These are phyloP conservation scores for Xylona heveae DNA, from an alignment of 495 filamentous ascomycete species.

Conservation along the genomic window DNA sequence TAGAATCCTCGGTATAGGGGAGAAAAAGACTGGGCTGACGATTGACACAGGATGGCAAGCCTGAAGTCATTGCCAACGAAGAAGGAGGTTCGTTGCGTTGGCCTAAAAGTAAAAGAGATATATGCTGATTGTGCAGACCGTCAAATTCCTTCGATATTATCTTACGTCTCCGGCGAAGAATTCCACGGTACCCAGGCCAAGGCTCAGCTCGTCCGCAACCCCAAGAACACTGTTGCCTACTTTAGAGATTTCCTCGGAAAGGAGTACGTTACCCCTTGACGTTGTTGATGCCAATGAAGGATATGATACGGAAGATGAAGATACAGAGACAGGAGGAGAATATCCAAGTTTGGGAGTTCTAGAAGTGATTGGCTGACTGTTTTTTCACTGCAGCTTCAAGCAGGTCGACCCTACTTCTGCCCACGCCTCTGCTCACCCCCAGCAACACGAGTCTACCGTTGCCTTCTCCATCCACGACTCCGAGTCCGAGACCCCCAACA, in stretches of 20 bases:
- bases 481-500: constrained; percentile 40
- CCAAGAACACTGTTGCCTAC: constrained; percentile 79
- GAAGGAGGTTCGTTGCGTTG: constrained; percentile 55
- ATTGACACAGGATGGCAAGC: constrained; percentile 48
- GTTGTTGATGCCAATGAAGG: constrained; percentile 2
- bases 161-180: constrained; percentile 88
- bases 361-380: too few relatives aligned
- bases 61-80: constrained; percentile 96
- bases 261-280: constrained; percentile 31
- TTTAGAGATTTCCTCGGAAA: constrained; percentile 92
- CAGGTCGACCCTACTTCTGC: constrained; percentile 89
- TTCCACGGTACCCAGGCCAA: constrained; percentile 94
- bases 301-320: too few relatives aligned
- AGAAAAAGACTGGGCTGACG: too few relatives aligned
- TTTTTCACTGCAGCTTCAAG: constrained; percentile 39
- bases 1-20: too few relatives aligned
- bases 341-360: too few relatives aligned
- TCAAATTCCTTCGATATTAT: constrained; percentile 85
- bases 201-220: constrained; percentile 73
- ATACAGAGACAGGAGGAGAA: too few relatives aligned
- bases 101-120: constrained; percentile 2
- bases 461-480: constrained; percentile 72
- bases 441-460: constrained; percentile 48
- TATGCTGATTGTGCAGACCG: constrained; percentile 40
- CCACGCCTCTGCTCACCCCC: constrained; percentile 81